phyloP scores from a whole-genome alignment of 257 asterid species.

The Petunia axillaris region DNA sequence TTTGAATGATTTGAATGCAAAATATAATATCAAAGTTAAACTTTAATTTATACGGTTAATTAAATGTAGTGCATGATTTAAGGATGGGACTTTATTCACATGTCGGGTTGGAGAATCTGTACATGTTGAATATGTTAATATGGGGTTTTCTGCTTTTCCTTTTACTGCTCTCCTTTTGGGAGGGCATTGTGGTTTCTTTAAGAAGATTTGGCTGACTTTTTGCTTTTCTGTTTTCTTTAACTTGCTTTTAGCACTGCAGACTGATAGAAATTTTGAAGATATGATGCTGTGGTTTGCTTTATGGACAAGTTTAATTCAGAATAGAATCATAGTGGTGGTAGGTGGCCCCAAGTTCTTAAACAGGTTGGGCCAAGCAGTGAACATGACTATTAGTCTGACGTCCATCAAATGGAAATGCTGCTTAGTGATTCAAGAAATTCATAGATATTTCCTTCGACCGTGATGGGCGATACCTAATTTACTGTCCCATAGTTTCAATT shows the following conservation, averaged over 20 bases:
- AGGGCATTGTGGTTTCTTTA: constrained; percentile 36
- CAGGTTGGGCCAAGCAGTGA: background rate
- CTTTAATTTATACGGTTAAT: too few relatives aligned
- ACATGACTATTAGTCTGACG: too few relatives aligned
- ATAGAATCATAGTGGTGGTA: background rate
- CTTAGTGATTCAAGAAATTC: too few relatives aligned
- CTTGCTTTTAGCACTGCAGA: constrained; percentile 39
- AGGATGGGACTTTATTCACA: constrained; percentile 28
- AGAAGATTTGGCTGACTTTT: constrained; percentile 47
- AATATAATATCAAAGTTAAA: too few relatives aligned
- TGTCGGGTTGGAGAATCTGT: constrained; percentile 46
- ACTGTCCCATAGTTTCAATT: too few relatives aligned
- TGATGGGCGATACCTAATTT: too few relatives aligned
- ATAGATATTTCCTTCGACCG: too few relatives aligned
- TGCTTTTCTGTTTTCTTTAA: constrained; percentile 40
- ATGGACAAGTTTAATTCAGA: constrained; percentile 30
- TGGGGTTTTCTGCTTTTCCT: constrained; percentile 38
- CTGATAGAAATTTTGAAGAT: constrained; percentile 25
- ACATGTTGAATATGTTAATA: constrained; percentile 8
- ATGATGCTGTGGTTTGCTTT: constrained; percentile 36
- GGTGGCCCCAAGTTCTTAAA: background rate
- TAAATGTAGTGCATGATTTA: too few relatives aligned
- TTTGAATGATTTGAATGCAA: too few relatives aligned
- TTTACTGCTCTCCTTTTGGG: constrained; percentile 26
- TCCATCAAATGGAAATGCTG: too few relatives aligned